Conservation (phyloP, 2,329 filamentous ascomycete species). For the Trichoderma gracile region DNA sequence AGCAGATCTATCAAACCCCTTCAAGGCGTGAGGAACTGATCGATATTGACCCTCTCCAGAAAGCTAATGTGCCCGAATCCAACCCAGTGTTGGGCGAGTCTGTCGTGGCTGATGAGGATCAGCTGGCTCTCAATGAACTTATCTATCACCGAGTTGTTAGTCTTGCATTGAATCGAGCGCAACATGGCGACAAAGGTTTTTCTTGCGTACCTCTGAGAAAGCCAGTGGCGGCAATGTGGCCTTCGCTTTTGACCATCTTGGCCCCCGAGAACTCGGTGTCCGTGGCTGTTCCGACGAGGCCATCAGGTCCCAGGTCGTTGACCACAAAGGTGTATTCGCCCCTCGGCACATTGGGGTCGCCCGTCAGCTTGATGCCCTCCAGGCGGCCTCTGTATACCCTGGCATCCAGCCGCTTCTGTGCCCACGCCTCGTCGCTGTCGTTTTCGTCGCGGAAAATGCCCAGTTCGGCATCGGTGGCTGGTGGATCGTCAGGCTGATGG, state of each 20-base stretch:
- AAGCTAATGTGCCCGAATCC: slow-evolving; percentile 60
- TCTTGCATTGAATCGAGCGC: neutral
- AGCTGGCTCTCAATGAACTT: slow-evolving; percentile 74
- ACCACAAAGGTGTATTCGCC: slow-evolving; percentile 82
- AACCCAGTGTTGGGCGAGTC: slow-evolving; percentile 81
- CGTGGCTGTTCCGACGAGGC: slow-evolving; percentile 63
- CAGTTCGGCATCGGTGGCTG: slow-evolving; percentile 42
- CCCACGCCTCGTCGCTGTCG: slow-evolving; percentile 51
- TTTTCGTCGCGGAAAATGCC: slow-evolving; percentile 42
- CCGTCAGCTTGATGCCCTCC: slow-evolving; percentile 87
- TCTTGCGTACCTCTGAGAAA: slow-evolving; percentile 67
- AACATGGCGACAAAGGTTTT: neutral
- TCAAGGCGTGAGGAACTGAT: slow-evolving; percentile 46
- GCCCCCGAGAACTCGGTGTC: slow-evolving; percentile 73
- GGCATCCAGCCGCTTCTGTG: slow-evolving; percentile 47
- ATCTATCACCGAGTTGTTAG: slow-evolving; percentile 49
- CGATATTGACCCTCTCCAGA: slow-evolving; percentile 61
- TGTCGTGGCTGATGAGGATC: slow-evolving; percentile 74
- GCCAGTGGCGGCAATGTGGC: slow-evolving; percentile 74
- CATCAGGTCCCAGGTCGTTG: slow-evolving; percentile 70
- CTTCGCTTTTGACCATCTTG: slow-evolving; percentile 69
- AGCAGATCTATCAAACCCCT: neutral
- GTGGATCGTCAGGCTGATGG: slow-evolving; percentile 64
- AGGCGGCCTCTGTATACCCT: slow-evolving; percentile 65
- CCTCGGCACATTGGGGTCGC: slow-evolving; percentile 84